Evolutionary conservation across 2,329 filamentous ascomycete genomes (phyloP), one percentile per base, ranked within the genome.

Genomic region (Beauveria varroae): DNA sequence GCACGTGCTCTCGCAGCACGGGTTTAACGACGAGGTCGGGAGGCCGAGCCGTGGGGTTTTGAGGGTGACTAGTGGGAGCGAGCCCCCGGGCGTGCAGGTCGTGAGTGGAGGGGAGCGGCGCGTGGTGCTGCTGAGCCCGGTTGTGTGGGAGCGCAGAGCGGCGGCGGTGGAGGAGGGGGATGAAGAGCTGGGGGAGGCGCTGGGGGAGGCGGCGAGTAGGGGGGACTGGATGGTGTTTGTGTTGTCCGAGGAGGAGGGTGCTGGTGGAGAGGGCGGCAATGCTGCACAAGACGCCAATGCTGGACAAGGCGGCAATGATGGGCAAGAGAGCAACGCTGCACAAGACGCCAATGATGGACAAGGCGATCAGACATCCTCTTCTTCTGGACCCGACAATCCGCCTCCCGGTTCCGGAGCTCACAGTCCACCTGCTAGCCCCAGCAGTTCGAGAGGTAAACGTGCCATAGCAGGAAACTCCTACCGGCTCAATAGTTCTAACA

Each of bases 91-190:
- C 18, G 60, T 62, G 41, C 41, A 41, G 22, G 37, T 57, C 9
- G 9, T 57, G 3, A 10, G 26, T 22, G 22, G 28, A 5, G 24
- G 59, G 60, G 3, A 59, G 24, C 12, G 10, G 28, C 26, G 6
- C 26, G 63, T 67, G 18, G 41, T 62, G 7, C 62, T 67, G 16
- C 52, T 51, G 9, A 52, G 40, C 3, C 60, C 73, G 62, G 62
- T 70, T 58, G 70, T 73, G 64, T 68, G 69, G 63, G 68, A 67
- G 22, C 40, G 69, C n/a, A 67, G 71, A 44, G 68, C 66, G 56
- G 63, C 5, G 63, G 70, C 26, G 65, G 65, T 43, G 65, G 66
- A 12, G 5, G 67, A 71, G 37, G 67, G 70, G 53, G 65, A 70
- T 50, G 65, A 60, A 5, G 63, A 65, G 9, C 57, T 58, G 14